phyloP scores from a whole-genome alignment of 306 rosid species.

The Ormosia semicastrata region DNA sequence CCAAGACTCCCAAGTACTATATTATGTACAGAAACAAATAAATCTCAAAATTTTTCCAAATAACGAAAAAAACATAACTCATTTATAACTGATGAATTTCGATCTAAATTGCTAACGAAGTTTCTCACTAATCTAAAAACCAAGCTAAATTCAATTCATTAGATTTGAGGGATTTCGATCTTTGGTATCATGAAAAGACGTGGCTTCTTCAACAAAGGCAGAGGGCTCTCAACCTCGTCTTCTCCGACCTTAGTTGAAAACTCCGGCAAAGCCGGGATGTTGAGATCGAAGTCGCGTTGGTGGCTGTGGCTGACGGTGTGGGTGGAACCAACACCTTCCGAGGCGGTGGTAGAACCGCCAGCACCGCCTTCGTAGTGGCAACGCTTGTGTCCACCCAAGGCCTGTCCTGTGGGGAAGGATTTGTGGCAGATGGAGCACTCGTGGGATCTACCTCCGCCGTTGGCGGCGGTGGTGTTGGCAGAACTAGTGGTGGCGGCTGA shows the following conservation, averaged over 20 bases:
- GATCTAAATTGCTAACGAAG: not conserved
- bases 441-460: slow-evolving; percentile 53
- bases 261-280: slow-evolving; percentile 79
- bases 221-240: slow-evolving; percentile 93
- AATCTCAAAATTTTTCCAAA: not conserved
- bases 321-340: slow-evolving; percentile 79
- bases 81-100: not conserved
- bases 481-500: slow-evolving; percentile 53
- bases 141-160: not conserved
- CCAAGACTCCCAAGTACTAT: slow-evolving; percentile 5
- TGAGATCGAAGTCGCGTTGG: slow-evolving; percentile 72
- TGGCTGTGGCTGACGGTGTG: slow-evolving; percentile 43
- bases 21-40: slow-evolving; percentile 31
- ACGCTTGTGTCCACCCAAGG: slow-evolving; percentile 97
- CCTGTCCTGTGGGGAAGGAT: slow-evolving; percentile 90
- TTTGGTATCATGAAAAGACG: slow-evolving; percentile 50
- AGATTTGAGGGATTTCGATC: slow-evolving; percentile 38
- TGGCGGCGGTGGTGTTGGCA: slow-evolving; percentile 17
- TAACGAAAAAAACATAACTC: not conserved
- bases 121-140: not conserved
- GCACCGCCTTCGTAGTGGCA: slow-evolving; percentile 90
- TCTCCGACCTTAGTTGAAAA: slow-evolving; percentile 48
- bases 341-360: slow-evolving; percentile 35
- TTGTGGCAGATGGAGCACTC: slow-evolving; percentile 92
- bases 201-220: slow-evolving; percentile 64